phyloP scores from a whole-genome alignment of 2,329 filamentous ascomycete genomes.

The Harringtonia aguacate region DNA sequence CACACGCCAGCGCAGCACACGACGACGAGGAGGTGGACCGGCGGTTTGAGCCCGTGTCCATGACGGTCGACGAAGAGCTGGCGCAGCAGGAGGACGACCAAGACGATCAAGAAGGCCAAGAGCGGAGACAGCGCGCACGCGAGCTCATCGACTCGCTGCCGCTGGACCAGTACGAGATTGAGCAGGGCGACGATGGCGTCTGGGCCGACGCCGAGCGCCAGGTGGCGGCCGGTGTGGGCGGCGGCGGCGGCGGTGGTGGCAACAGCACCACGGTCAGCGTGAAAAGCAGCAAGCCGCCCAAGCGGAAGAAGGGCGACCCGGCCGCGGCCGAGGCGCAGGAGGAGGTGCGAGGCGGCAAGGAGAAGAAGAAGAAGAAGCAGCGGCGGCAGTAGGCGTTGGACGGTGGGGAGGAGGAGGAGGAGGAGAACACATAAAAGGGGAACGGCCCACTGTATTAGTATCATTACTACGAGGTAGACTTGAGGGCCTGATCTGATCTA shows the following conservation, averaged over 20 bases:
- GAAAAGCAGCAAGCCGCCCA: constrained; percentile 58
- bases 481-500: no score
- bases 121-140: constrained; percentile 63
- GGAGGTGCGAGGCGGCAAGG: constrained; percentile 39
- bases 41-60: constrained; percentile 60
- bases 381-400: no score
- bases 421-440: no score
- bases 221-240: constrained; percentile 38
- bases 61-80: constrained; percentile 68
- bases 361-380: constrained; percentile 44
- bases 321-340: constrained; percentile 54
- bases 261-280: constrained; percentile 62
- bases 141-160: constrained; percentile 85
- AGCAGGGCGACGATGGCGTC: constrained; percentile 42
- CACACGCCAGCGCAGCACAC: constrained; percentile 51
- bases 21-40: constrained; percentile 58
- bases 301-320: constrained; percentile 55
- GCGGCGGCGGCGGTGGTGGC: constrained; percentile 39
- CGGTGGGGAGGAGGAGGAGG: no score
- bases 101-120: constrained; percentile 64
- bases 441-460: no score
- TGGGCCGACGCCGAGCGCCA: constrained; percentile 69
- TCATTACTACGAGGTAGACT: no score
- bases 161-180: constrained; percentile 70
- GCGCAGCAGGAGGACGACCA: constrained; percentile 41